A percentile compares a stretch with the other conserved stretches of the same genome.
These are phyloP conservation scores for Lanzia echinophila DNA, from an alignment of 2,329 filamentous ascomycete species.

Conservation along the genomic window DNA sequence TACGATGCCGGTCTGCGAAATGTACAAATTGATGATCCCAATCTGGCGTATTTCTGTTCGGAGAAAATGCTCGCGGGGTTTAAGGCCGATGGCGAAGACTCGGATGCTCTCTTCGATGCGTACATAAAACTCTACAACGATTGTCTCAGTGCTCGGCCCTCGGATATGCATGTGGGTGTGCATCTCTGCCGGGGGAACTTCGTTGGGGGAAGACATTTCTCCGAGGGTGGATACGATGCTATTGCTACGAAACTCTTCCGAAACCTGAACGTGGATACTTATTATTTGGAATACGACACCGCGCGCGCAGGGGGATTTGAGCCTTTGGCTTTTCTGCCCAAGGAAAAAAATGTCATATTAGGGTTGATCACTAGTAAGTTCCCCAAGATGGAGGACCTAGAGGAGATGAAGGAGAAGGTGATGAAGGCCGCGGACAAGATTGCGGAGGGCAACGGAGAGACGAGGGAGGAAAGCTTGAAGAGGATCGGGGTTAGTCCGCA, in stretches of 20 bases:
- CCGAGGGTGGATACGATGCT: constrained; percentile 59
- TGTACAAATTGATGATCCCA: constrained; percentile 50
- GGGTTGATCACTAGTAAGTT: constrained; percentile 60
- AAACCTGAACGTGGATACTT: constrained; percentile 56
- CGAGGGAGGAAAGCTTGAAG: constrained; percentile 59
- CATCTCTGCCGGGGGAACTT: constrained; percentile 69
- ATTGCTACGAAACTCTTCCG: constrained; percentile 62
- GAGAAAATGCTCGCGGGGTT: constrained; percentile 65
- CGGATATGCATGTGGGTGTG: constrained; percentile 69
- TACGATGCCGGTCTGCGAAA: constrained; percentile 47
- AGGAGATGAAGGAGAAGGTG: constrained; percentile 53
- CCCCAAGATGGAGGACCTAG: constrained; percentile 54
- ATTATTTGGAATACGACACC: constrained; percentile 65
- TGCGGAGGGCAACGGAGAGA: constrained; percentile 59
- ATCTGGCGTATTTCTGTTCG: constrained; percentile 66
- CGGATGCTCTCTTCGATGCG: constrained; percentile 64
- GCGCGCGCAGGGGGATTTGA: constrained; percentile 59
- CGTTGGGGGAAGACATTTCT: constrained; percentile 58
- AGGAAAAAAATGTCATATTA: constrained; percentile 55
- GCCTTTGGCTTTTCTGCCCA: constrained; percentile 54
- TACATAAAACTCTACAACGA: constrained; percentile 76
- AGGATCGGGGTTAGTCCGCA: constrained; percentile 64
- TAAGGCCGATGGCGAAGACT: constrained; percentile 60
- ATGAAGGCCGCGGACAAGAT: constrained; percentile 59
- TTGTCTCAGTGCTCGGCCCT: constrained; percentile 53